Conservation (phyloP, 345 rosid genomes). For the Linum trigynum region DNA sequence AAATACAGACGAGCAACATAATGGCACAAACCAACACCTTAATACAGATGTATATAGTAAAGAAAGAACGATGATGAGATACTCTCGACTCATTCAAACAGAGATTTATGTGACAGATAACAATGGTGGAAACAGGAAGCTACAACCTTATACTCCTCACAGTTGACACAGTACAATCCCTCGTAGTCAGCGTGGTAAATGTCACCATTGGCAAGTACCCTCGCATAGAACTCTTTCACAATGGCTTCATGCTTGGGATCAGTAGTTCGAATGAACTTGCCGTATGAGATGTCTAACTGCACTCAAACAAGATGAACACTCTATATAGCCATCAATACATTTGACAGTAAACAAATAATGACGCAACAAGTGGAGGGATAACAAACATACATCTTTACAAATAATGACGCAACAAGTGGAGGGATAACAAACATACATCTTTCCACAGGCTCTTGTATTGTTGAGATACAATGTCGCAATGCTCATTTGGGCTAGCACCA, state of each 20-base stretch:
- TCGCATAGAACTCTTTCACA: slow-evolving; percentile 70
- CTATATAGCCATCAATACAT: slow-evolving; percentile 2
- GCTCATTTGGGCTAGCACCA: slow-evolving; percentile 70
- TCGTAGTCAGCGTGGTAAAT: slow-evolving; percentile 86
- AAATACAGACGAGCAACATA: slow-evolving; percentile 3
- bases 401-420: not conserved
- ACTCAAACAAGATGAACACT: slow-evolving; percentile 1
- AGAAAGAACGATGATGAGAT: too few relatives aligned
- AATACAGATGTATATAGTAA: too few relatives aligned
- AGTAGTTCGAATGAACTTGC: slow-evolving; percentile 88
- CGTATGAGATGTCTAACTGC: slow-evolving; percentile 72
- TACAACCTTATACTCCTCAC: slow-evolving; percentile 88
- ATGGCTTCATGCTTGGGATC: slow-evolving; percentile 80
- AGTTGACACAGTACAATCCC: slow-evolving; percentile 88
- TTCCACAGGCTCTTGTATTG: slow-evolving; percentile 71
- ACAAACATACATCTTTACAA: slow-evolving; percentile 44
- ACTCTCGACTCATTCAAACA: too few relatives aligned
- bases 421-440: slow-evolving; percentile 31
- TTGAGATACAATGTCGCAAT: slow-evolving; percentile 76
- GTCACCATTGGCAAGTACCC: slow-evolving; percentile 78
- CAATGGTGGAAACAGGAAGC: not conserved
- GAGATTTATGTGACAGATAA: too few relatives aligned
- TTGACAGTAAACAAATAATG: too few relatives aligned
- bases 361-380: slow-evolving; percentile 2
- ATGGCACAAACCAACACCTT: not conserved